phyloP scores from a whole-genome alignment of 1,284 basidiomycete genomes.

The Tylopilus sp. region DNA sequence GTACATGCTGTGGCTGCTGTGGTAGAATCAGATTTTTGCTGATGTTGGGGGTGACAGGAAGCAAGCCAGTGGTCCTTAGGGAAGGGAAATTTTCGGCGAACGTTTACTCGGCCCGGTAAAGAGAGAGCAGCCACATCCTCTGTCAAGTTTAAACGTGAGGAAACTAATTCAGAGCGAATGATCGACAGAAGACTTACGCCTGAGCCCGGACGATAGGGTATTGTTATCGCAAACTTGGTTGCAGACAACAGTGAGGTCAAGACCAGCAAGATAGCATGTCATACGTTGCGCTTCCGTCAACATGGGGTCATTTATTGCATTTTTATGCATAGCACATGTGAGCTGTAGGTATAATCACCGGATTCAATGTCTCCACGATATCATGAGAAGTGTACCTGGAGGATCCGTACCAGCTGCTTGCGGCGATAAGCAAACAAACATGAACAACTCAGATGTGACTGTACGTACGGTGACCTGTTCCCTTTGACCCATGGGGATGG shows the following conservation, averaged over 20 bases:
- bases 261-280: constrained; percentile 18
- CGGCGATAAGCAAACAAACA: constrained; percentile 13
- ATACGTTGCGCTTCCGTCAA: constrained; percentile 21
- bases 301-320: constrained; percentile 23
- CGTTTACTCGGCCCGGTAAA: constrained; percentile 12
- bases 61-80: background rate
- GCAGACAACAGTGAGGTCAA: constrained; percentile 24
- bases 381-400: constrained; percentile 29
- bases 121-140: constrained; percentile 20
- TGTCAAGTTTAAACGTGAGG: constrained; percentile 18
- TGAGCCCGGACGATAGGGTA: background rate
- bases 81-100: constrained; percentile 15
- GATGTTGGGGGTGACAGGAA: background rate
- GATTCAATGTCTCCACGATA: background rate
- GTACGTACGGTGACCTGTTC: constrained; percentile 22
- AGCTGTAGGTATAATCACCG: constrained; percentile 22
- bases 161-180: background rate
- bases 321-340: constrained; percentile 39
- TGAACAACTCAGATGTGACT: background rate
- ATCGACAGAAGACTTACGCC: constrained; percentile 26
- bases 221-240: constrained; percentile 2
- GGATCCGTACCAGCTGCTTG: constrained; percentile 26
- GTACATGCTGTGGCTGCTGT: too few species aligned
- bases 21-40: too few species aligned
- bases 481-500: constrained; percentile 1